phyloP scores from a whole-genome alignment of 2,329 filamentous ascomycete genomes.

The Pyrenophora seminiperda region DNA sequence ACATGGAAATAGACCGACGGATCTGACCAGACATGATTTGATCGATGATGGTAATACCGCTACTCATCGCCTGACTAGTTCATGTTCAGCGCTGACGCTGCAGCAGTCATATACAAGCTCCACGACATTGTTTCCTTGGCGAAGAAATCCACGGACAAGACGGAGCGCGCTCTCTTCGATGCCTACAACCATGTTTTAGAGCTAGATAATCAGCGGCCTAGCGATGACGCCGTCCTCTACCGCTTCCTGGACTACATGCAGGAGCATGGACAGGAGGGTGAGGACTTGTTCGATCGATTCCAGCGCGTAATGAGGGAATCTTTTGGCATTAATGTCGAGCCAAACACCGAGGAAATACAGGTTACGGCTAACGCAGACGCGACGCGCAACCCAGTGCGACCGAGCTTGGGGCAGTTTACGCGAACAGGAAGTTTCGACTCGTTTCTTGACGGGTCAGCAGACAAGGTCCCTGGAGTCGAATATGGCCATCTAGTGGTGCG shows the following conservation, averaged over 20 bases:
- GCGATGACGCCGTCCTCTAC: constrained; percentile 75
- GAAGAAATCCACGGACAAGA: constrained; percentile 69
- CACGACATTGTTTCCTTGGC: constrained; percentile 77
- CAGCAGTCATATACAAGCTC: constrained; percentile 75
- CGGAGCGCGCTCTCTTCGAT: constrained; percentile 73
- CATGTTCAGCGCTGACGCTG: constrained; percentile 12
- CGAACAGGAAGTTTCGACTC: constrained; percentile 64
- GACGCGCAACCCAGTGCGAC: constrained; percentile 30
- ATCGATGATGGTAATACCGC: constrained; percentile 42
- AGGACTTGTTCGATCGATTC: constrained; percentile 70
- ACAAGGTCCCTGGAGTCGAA: constrained; percentile 55
- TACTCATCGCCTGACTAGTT: neutral
- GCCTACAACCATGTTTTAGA: constrained; percentile 80
- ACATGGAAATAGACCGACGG: constrained; percentile 45
- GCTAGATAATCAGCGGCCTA: constrained; percentile 70
- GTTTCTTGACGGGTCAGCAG: constrained; percentile 62
- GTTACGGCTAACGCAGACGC: constrained; percentile 40
- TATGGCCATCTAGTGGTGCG: constrained; percentile 25
- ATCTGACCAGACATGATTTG: constrained; percentile 46
- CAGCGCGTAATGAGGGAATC: constrained; percentile 64
- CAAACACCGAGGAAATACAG: constrained; percentile 46
- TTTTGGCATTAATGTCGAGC: constrained; percentile 67
- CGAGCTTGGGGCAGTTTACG: constrained; percentile 24
- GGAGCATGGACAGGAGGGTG: constrained; percentile 29
- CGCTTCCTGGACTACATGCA: constrained; percentile 77